Evolutionary conservation across 352 stramenopile species (phyloP).

Genomic region (Pythium aquatile): DNA sequence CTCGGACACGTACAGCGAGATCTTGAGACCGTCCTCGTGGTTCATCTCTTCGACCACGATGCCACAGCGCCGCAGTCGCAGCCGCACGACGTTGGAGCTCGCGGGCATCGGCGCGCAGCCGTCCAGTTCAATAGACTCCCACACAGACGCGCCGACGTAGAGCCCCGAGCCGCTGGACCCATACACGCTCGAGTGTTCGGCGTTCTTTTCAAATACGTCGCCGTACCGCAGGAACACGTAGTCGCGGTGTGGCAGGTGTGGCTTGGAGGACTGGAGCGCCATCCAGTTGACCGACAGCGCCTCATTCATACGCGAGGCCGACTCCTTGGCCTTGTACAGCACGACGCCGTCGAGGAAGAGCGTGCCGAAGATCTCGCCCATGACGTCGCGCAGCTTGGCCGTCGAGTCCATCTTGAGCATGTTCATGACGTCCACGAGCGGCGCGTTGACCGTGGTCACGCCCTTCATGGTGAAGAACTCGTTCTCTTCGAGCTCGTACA

Average conservation of each 20-base stretch:
- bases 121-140: slow-evolving; percentile 84
- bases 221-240: slow-evolving; percentile 86
- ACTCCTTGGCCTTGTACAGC: slow-evolving; percentile 63
- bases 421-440: slow-evolving; percentile 80
- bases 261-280: slow-evolving; percentile 75
- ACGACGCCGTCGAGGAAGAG: slow-evolving; percentile 81
- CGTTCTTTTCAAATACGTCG: slow-evolving; percentile 74
- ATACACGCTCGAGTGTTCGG: slow-evolving; percentile 57
- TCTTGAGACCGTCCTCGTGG: slow-evolving; percentile 50
- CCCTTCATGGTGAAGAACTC: slow-evolving; percentile 89
- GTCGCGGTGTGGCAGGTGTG: slow-evolving; percentile 80
- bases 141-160: slow-evolving; percentile 74
- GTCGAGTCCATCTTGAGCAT: slow-evolving; percentile 76
- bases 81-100: slow-evolving; percentile 77
- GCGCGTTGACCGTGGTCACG: slow-evolving; percentile 64
- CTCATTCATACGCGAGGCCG: slow-evolving; percentile 54
- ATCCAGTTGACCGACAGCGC: slow-evolving; percentile 81
- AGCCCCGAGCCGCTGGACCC: slow-evolving; percentile 60
- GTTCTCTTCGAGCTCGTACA: slow-evolving; percentile 77
- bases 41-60: slow-evolving; percentile 78
- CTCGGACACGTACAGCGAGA: slow-evolving; percentile 77
- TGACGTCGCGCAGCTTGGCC: slow-evolving; percentile 58
- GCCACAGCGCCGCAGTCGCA: slow-evolving; percentile 74
- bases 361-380: slow-evolving; percentile 82
- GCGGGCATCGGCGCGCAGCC: slow-evolving; percentile 64